phyloP scores from a whole-genome alignment of 208 protist species.

The Leptomonas seymouri region DNA sequence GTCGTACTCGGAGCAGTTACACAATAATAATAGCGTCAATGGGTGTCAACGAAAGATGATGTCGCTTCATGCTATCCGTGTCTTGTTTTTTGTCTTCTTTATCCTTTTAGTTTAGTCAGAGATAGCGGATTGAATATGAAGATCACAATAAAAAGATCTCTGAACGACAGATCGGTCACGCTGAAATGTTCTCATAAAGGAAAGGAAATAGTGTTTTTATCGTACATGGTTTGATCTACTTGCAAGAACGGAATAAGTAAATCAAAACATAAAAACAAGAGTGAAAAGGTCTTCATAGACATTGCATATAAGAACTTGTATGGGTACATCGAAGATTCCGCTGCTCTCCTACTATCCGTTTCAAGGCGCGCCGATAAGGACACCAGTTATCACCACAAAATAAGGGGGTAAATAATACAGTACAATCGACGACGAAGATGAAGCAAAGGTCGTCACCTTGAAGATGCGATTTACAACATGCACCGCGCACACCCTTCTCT shows the following conservation, averaged over 20 bases:
- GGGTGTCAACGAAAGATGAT: background rate
- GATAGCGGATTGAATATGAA: constrained; percentile 2
- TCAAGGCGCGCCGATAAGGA: background rate
- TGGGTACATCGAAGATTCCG: background rate
- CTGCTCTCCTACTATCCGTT: background rate
- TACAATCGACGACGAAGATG: too few relatives aligned
- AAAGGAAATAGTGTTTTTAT: background rate
- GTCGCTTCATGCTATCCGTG: background rate
- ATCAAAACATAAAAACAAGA: constrained; percentile 19
- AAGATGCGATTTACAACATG: too few relatives aligned
- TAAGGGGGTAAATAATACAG: too few relatives aligned
- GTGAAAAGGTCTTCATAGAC: background rate
- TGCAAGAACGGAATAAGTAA: background rate
- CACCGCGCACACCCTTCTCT: too few relatives aligned
- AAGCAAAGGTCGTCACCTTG: too few relatives aligned
- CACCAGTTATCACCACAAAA: too few relatives aligned
- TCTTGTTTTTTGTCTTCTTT: background rate
- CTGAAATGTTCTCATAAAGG: background rate
- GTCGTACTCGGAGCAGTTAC: background rate
- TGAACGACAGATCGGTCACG: background rate
- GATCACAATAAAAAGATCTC: constrained; percentile 8
- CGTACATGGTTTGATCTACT: constrained; percentile 14
- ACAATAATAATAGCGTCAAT: background rate
- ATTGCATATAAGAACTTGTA: background rate
- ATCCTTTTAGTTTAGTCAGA: too few relatives aligned